These are phyloP conservation scores for Saussurea involucrata DNA, from an alignment of 129 eudicot genomes.

Conservation along the genomic window DNA sequence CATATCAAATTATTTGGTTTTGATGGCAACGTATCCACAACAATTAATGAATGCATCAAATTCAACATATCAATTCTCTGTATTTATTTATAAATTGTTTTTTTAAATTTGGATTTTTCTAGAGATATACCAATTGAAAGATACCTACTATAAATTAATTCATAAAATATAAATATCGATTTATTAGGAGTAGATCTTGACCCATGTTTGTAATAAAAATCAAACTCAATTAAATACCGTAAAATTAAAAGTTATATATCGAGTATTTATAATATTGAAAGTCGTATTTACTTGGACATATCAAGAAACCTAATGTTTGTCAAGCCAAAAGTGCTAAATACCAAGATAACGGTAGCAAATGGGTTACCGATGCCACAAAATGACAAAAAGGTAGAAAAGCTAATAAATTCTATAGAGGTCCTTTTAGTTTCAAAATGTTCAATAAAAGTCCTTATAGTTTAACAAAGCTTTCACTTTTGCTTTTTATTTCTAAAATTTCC, in stretches of 20 bases:
- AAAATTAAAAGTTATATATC: background rate
- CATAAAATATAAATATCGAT: background rate
- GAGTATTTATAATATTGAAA: no score
- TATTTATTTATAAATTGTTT: background rate
- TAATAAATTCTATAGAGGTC: background rate
- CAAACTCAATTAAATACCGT: background rate
- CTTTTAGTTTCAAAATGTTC: background rate
- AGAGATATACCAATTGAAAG: background rate
- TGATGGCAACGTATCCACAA: constrained; percentile 10
- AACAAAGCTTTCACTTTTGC: background rate
- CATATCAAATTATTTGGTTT: constrained; percentile 17
- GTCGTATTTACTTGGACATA: background rate
- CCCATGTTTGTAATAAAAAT: background rate
- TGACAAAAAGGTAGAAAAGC: background rate
- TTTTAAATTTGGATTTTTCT: background rate
- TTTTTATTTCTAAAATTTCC: no score
- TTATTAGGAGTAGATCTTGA: background rate
- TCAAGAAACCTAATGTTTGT: background rate
- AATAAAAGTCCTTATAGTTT: background rate
- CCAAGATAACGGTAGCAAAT: background rate
- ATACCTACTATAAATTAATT: background rate
- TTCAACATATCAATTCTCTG: background rate
- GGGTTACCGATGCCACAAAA: background rate
- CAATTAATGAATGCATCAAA: background rate
- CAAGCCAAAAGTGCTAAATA: background rate